phyloP scores from a whole-genome alignment of 23 red algal genomes.

The Gracilaria vermiculophylla region DNA sequence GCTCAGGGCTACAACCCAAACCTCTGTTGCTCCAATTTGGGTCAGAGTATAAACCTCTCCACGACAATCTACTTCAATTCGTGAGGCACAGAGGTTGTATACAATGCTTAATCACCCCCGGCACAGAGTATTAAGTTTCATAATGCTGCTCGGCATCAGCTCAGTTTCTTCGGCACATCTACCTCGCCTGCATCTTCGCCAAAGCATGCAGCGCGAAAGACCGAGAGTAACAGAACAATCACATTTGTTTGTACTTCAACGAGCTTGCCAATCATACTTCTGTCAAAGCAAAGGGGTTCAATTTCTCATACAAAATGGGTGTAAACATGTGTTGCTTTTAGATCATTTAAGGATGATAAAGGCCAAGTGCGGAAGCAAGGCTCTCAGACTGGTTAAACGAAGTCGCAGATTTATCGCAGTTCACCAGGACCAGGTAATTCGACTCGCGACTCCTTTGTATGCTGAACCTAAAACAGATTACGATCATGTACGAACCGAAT shows the following conservation, averaged over 20 bases:
- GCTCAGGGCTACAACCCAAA: neutral
- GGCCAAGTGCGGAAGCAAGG: neutral
- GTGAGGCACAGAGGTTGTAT: neutral
- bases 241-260: neutral
- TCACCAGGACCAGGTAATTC: neutral
- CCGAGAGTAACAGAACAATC: neutral
- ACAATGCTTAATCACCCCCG: neutral
- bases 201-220: neutral
- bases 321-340: neutral
- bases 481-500: neutral
- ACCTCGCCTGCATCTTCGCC: neutral
- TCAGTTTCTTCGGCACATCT: neutral
- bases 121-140: neutral
- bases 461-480: neutral
- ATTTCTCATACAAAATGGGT: neutral
- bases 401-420: slow-evolving; percentile 3
- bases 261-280: slow-evolving; percentile 5
- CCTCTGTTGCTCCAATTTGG: neutral
- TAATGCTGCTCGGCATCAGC: neutral
- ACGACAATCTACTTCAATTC: neutral
- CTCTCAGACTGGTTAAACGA: neutral
- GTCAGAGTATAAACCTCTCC: no score
- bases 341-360: neutral
- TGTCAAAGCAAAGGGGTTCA: slow-evolving; percentile 3
- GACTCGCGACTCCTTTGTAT: slow-evolving; percentile 3